Evolutionary conservation across 805 yeast species (phyloP).

Genomic region (Wickerhamomyces queroliae): DNA sequence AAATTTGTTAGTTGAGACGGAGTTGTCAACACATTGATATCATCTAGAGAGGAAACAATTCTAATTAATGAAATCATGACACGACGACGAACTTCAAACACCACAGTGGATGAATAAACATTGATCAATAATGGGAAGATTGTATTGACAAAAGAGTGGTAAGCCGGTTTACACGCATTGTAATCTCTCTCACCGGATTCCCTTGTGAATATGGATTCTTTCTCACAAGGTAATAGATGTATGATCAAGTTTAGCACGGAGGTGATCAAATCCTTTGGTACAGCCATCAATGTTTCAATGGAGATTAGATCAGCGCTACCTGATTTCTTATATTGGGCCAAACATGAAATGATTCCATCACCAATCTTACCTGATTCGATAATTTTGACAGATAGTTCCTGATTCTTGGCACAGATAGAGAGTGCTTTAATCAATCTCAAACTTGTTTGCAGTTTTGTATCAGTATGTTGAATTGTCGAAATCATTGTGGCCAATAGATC

Average conservation of each 20-base stretch:
- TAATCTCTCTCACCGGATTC: conserved; percentile 16
- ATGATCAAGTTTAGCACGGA: conserved; percentile 51
- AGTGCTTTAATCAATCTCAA: conserved; percentile 33
- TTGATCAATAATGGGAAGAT: conserved; percentile 50
- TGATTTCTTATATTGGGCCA: conserved; percentile 43
- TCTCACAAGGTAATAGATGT: conserved; percentile 47
- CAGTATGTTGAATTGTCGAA: conserved; percentile 22
- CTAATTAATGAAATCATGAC: conserved; percentile 50
- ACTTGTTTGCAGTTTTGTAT: conserved; percentile 25
- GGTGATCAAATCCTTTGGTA: conserved; percentile 60
- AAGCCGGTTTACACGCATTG: conserved; percentile 19
- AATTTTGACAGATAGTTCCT: conserved; percentile 35
- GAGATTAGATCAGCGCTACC: conserved; percentile 30
- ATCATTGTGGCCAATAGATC: conserved; percentile 30
- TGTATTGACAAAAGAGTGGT: conserved; percentile 33
- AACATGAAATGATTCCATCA: conserved; percentile 38
- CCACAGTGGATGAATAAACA: conserved; percentile 69
- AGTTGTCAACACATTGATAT: conserved; percentile 25
- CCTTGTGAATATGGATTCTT: conserved; percentile 21
- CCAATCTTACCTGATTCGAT: conserved; percentile 45
- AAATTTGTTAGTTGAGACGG: conserved; percentile 38
- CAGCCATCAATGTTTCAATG: conserved; percentile 67
- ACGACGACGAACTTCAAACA: conserved; percentile 53
- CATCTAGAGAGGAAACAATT: conserved; percentile 36
- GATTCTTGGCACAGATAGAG: conserved; percentile 35